Percentiles rank a stretch among this genome's conserved stretches.
phyloP scores from a whole-genome alignment of 2,329 filamentous ascomycete species.

The Colletotrichum sp. region DNA sequence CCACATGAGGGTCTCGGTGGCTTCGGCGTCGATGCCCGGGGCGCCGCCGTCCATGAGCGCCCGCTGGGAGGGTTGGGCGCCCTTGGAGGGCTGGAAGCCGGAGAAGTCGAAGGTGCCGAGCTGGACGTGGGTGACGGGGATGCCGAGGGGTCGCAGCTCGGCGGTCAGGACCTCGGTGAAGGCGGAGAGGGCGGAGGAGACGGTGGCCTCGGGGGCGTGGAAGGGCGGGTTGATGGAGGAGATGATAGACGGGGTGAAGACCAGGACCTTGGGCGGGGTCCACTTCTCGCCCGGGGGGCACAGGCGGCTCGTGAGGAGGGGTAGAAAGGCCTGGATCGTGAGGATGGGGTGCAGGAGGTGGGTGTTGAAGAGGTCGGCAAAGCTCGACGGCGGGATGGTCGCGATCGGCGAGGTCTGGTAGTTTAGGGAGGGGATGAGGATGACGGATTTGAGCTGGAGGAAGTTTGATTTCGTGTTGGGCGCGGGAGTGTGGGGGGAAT shows the following conservation, averaged over 20 bases:
- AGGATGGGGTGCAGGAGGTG: conserved; percentile 90
- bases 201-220: conserved; percentile 83
- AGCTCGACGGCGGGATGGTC: conserved; percentile 81
- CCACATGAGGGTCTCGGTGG: conserved; percentile 67
- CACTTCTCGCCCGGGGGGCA: conserved; percentile 55
- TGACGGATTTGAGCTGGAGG: conserved; percentile 77
- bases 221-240: conserved; percentile 80
- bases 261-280: conserved; percentile 69
- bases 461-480: conserved; percentile 77
- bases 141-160: conserved; percentile 77
- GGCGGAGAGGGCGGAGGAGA: conserved; percentile 85
- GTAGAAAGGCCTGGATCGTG: conserved; percentile 88
- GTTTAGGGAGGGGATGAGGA: conserved; percentile 81
- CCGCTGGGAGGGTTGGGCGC: conserved; percentile 38
- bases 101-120: conserved; percentile 90
- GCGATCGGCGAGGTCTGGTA: conserved; percentile 86
- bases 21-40: conserved; percentile 45
- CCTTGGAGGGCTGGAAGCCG: conserved; percentile 60
- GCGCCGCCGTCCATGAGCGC: conserved; percentile 41
- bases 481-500: conserved; percentile 76
- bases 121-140: conserved; percentile 86
- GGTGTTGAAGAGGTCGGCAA: conserved; percentile 90
- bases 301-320: conserved; percentile 70
- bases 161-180: conserved; percentile 82
- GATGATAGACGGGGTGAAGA: conserved; percentile 82